A percentile compares a stretch with the other conserved stretches of the same genome.
Conservation (phyloP, 23 red algal genomes). For the Gracilariopsis chorda region DNA sequence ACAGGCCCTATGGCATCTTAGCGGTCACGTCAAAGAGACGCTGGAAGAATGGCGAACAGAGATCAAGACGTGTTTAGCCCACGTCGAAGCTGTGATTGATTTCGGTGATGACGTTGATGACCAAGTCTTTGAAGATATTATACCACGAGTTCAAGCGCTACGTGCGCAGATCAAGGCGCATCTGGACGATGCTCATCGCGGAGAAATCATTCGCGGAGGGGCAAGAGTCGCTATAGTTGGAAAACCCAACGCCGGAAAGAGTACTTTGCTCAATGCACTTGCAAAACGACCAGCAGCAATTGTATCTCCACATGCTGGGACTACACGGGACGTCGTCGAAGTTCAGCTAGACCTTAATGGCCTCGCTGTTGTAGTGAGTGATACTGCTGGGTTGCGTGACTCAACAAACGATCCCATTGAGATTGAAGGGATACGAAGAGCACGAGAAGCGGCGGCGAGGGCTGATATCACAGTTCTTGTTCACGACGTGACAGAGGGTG, state of each 20-base stretch:
- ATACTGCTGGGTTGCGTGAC: constrained; percentile 84
- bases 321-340: constrained; percentile 93
- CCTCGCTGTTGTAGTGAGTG: constrained; percentile 66
- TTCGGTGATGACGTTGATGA: constrained; percentile 93
- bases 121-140: constrained; percentile 40
- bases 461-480: constrained; percentile 79
- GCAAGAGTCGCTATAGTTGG: constrained; percentile 81
- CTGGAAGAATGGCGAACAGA: constrained; percentile 65
- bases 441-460: constrained; percentile 36
- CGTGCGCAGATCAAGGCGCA: constrained; percentile 29
- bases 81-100: constrained; percentile 87
- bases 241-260: constrained; percentile 88
- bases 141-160: constrained; percentile 41
- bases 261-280: constrained; percentile 82
- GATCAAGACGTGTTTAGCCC: constrained; percentile 69
- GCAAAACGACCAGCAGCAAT: constrained; percentile 81
- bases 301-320: constrained; percentile 81
- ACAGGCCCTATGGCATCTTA: constrained; percentile 68
- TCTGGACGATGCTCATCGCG: constrained; percentile 50
- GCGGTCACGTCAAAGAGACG: constrained; percentile 52
- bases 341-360: constrained; percentile 77
- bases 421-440: constrained; percentile 79
- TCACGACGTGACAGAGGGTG: constrained; percentile 50
- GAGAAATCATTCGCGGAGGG: constrained; percentile 76
- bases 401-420: constrained; percentile 57